Evolutionary conservation across 78 protist genomes (phyloP).

Genomic region (Planoprotostelium fungivorum): DNA sequence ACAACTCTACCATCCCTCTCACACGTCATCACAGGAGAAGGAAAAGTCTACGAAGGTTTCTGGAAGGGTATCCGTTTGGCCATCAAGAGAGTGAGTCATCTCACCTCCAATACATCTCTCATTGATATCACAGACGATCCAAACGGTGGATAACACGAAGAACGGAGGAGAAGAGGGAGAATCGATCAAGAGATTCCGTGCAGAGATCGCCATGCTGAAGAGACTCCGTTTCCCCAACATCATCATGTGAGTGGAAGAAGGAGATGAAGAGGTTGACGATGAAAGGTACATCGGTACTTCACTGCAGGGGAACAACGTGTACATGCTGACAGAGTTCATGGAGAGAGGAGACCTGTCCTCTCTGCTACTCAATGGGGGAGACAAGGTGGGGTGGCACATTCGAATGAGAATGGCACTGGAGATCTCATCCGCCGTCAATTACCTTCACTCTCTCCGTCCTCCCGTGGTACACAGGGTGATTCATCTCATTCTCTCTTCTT

Average conservation of each 20-base stretch:
- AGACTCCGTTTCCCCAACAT: neutral
- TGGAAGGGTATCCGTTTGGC: neutral
- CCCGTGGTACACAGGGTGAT: slow-evolving; percentile 52
- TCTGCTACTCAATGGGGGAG: neutral
- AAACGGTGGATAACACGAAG: neutral
- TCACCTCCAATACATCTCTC: neutral
- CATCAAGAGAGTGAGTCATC: neutral
- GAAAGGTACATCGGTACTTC: neutral
- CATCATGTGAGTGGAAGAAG: neutral
- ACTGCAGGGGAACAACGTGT: neutral
- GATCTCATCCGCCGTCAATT: slow-evolving; percentile 37
- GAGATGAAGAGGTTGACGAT: neutral
- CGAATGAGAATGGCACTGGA: slow-evolving; percentile 42
- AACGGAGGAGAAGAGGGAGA: neutral
- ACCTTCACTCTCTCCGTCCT: slow-evolving; percentile 35
- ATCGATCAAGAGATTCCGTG: neutral
- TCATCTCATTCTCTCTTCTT: neutral
- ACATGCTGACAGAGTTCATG: neutral
- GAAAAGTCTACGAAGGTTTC: neutral
- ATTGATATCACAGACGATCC: neutral
- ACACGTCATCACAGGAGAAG: no score
- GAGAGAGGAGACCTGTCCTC: neutral
- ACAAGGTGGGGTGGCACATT: neutral
- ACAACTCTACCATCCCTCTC: no score
- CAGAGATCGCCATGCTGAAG: neutral